Evolutionary conservation across 148 eudicot species (phyloP).

Genomic region (Suaeda aralocaspica): DNA sequence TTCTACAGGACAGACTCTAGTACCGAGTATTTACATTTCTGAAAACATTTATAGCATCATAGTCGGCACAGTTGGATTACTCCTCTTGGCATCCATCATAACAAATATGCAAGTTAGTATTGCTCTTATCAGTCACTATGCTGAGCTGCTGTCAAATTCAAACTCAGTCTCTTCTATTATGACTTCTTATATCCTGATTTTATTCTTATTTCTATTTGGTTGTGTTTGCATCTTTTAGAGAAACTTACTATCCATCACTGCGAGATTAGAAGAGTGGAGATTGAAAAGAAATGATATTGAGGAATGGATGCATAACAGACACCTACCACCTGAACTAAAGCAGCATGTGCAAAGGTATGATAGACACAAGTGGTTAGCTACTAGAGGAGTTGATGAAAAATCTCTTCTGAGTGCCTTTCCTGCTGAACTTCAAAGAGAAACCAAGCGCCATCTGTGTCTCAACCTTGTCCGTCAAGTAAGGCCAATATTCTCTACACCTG

Average conservation of each 20-base stretch:
- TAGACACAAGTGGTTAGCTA: slow-evolving; percentile 62
- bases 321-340: slow-evolving; percentile 53
- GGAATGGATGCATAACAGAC: slow-evolving; percentile 73
- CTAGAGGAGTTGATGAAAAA: slow-evolving; percentile 65
- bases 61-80: slow-evolving; percentile 57
- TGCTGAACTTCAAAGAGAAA: slow-evolving; percentile 60
- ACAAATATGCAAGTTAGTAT: slow-evolving; percentile 72
- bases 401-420: slow-evolving; percentile 52
- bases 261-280: slow-evolving; percentile 69
- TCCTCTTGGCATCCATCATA: slow-evolving; percentile 56
- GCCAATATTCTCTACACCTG: background rate
- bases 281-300: slow-evolving; percentile 56
- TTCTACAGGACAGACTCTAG: slow-evolving; percentile 53
- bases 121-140: no score
- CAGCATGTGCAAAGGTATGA: slow-evolving; percentile 48
- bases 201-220: background rate
- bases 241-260: slow-evolving; percentile 50
- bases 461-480: slow-evolving; percentile 63
- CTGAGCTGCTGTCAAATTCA: no score
- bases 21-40: slow-evolving; percentile 48
- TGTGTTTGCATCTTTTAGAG: slow-evolving; percentile 30
- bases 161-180: no score
- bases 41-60: slow-evolving; percentile 49
- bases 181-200: background rate
- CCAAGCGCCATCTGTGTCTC: slow-evolving; percentile 66